Base-by-base conservation (phyloP, 2,329 filamentous ascomycete genomes). In the Microdochium paspali region DNA sequence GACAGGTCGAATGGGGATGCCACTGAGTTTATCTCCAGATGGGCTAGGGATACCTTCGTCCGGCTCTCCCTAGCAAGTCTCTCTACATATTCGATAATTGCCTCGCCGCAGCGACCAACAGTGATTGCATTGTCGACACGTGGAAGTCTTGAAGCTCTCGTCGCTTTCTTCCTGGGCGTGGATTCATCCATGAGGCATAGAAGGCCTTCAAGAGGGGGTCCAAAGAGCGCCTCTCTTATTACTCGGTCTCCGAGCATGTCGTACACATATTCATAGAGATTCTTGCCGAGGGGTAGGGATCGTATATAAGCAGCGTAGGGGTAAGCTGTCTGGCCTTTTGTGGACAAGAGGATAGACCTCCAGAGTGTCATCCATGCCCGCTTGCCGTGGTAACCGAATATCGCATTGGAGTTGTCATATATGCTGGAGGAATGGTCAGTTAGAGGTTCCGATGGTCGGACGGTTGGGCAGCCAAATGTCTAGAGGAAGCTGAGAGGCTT, bases 231-330 rank as follows among this genome's bases (percentile, higher is more conserved):
- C 1, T 62, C 48, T 13, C 61, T 56, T 26, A 63, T 50, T 3
- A 46, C 39, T 1, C 50, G 49, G 24, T 64, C 57, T 24, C 60
- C 56, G 9, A 51, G 50, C 30, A 76, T 68, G 48, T 83, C 76
- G 10, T 76, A 71, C 2, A 88, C 68, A 21, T 85, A 68, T 35
- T 78, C 66, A 10, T 68, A 64, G 1, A 88, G 68, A 56, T 84
- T 79, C 46, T 78, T 24, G 42, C 42, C 70, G 10, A 88, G 71
- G 53, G 84, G 78, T 31, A 89, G 68, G 24, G 72, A 70, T 48
- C 75, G 78, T 47, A 88, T 76, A 62, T 85, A 87, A 31, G 77
- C 71, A 56, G 79, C 85, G 59, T 90, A 90, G 0, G 84, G 83
- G 51, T 80, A 84, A 18, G 79, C 66, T 0, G 84, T 86, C 52